Percentiles rank a stretch among this genome's conserved stretches.
Evolutionary conservation across 345 rosid species (phyloP).

Genomic region (Boechera stricta): DNA sequence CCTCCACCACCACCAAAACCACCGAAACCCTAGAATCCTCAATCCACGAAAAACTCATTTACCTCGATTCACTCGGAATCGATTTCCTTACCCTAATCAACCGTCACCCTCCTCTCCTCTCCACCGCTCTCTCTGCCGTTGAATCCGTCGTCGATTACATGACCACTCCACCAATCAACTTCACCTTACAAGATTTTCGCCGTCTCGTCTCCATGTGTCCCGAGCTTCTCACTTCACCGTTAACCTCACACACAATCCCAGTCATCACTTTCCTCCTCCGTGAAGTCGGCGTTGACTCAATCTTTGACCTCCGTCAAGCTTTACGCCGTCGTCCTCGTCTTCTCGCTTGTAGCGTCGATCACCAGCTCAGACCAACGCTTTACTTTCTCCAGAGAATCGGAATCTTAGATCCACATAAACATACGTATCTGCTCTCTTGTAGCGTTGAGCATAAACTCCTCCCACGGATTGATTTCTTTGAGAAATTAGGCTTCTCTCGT

Average conservation of each 20-base stretch:
- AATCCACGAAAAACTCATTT: slow-evolving; percentile 72
- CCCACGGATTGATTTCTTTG: slow-evolving; percentile 69
- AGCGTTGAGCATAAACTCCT: slow-evolving; percentile 76
- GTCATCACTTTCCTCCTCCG: slow-evolving; percentile 92
- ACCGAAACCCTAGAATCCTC: slow-evolving; percentile 44
- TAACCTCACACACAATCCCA: slow-evolving; percentile 55
- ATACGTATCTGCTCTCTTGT: slow-evolving; percentile 78
- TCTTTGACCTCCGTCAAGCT: slow-evolving; percentile 56
- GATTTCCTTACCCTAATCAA: slow-evolving; percentile 64
- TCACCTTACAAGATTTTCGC: slow-evolving; percentile 64
- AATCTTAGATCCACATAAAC: slow-evolving; percentile 62
- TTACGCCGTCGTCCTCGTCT: slow-evolving; percentile 84
- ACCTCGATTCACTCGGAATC: slow-evolving; percentile 81
- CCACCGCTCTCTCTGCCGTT: slow-evolving; percentile 55
- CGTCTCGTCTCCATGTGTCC: slow-evolving; percentile 85
- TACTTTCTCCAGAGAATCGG: slow-evolving; percentile 87
- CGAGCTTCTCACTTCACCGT: slow-evolving; percentile 54
- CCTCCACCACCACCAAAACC: slow-evolving; percentile 16
- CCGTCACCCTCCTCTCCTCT: slow-evolving; percentile 62
- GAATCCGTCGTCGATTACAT: slow-evolving; percentile 71
- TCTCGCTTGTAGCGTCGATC: slow-evolving; percentile 66
- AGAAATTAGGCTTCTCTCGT: slow-evolving; percentile 67
- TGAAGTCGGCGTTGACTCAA: slow-evolving; percentile 63
- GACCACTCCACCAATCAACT: slow-evolving; percentile 51
- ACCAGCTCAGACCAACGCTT: slow-evolving; percentile 70